Evolutionary conservation across 345 rosid genomes (phyloP).

Genomic region (Brassica juncea): DNA sequence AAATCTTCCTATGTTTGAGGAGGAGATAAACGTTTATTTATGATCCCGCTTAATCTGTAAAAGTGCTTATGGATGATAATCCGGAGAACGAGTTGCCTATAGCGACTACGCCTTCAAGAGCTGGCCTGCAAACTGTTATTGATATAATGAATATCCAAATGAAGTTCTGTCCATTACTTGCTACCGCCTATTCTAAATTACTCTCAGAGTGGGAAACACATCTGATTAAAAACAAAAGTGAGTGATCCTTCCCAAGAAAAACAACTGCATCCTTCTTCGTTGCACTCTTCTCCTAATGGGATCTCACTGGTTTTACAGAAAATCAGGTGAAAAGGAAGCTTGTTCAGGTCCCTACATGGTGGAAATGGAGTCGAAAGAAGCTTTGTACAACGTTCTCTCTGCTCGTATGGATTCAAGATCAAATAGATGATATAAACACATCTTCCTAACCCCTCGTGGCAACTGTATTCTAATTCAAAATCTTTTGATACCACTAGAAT

Average conservation of each 20-base stretch:
- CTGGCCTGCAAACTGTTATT: conserved; percentile 66
- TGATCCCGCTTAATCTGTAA: conserved; percentile 9
- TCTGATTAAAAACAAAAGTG: conserved; percentile 52
- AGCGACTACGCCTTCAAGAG: conserved; percentile 54
- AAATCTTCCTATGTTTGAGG: conserved; percentile 2
- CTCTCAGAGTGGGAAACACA: conserved; percentile 57
- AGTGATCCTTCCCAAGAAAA: conserved; percentile 37
- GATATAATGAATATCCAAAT: conserved; percentile 81
- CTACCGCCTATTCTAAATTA: conserved; percentile 47
- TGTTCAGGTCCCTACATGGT: conserved; percentile 55
- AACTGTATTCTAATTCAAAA: conserved; percentile 1
- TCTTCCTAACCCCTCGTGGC: conserved; percentile 20
- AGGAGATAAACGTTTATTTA: neutral
- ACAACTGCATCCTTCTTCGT: neutral
- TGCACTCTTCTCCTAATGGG: neutral
- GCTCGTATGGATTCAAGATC: conserved; percentile 47
- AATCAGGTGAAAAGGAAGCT: conserved; percentile 54
- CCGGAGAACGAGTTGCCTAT: conserved; percentile 43
- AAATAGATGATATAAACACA: conserved; percentile 26
- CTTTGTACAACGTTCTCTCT: conserved; percentile 54
- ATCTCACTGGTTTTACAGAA: conserved; percentile 45
- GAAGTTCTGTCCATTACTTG: conserved; percentile 72
- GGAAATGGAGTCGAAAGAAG: conserved; percentile 78
- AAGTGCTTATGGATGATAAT: conserved; percentile 77
- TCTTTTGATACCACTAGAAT: conserved; percentile 12